These are phyloP conservation scores for Andalucia godoyi DNA, from an alignment of 78 protist genomes.

Conservation along the genomic window DNA sequence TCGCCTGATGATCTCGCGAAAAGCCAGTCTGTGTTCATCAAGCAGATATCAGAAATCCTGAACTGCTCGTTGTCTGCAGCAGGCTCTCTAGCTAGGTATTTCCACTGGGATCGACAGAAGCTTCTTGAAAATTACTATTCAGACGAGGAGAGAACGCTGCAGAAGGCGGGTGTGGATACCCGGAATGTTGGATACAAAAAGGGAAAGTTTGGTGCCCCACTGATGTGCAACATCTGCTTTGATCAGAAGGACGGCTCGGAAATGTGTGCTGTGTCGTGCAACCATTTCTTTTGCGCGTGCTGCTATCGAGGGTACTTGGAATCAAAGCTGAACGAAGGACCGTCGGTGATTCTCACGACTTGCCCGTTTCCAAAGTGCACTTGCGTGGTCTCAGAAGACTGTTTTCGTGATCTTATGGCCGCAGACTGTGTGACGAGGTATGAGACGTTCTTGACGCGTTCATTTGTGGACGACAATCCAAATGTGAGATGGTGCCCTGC, in stretches of 20 bases:
- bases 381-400: neutral
- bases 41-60: too few species aligned
- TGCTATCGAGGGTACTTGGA: slow-evolving; percentile 21
- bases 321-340: slow-evolving; percentile 12
- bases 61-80: too few species aligned
- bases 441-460: neutral
- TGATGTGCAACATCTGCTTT: slow-evolving; percentile 43
- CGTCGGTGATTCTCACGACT: neutral
- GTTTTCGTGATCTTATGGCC: slow-evolving; percentile 10
- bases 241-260: neutral
- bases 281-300: slow-evolving; percentile 7
- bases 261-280: neutral
- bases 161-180: too few species aligned
- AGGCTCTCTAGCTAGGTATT: too few species aligned
- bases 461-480: slow-evolving; percentile 21
- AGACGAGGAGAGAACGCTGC: too few species aligned
- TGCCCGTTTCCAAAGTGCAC: neutral
- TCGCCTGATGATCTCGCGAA: too few species aligned
- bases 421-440: neutral
- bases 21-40: too few species aligned
- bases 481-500: slow-evolving; percentile 33
- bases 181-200: too few species aligned
- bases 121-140: too few species aligned
- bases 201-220: too few species aligned
- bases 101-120: too few species aligned